Percentiles rank a stretch among this genome's conserved stretches.
phyloP scores from a whole-genome alignment of 768 basidiomycete species.

The Auriculariales sp. region DNA sequence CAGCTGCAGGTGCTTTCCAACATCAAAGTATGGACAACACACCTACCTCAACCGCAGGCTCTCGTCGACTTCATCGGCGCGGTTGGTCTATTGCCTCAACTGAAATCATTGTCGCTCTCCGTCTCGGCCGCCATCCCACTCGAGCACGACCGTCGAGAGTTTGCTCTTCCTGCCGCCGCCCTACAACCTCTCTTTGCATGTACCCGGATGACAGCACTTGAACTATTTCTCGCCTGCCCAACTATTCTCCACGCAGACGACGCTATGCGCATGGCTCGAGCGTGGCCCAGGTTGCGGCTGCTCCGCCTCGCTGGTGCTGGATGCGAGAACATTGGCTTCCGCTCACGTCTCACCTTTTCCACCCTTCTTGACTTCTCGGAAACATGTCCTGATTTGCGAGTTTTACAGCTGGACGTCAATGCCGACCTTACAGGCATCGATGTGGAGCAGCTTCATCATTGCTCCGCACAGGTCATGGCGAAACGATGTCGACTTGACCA shows the following conservation, averaged over 20 bases:
- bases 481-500: background rate
- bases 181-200: background rate
- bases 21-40: background rate
- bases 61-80: background rate
- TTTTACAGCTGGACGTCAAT: background rate
- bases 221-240: background rate
- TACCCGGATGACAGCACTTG: background rate
- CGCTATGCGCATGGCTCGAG: background rate
- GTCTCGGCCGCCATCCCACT: background rate
- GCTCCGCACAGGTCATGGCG: background rate
- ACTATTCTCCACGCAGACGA: background rate
- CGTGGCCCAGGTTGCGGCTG: background rate
- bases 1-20: background rate
- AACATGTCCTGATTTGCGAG: background rate
- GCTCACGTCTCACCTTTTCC: background rate
- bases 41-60: background rate
- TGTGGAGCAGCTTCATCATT: background rate
- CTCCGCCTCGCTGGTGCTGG: background rate
- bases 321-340: background rate
- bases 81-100: background rate
- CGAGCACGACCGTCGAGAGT: background rate
- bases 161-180: background rate
- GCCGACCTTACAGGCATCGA: background rate
- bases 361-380: background rate
- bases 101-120: background rate